Evolutionary conservation across 495 filamentous ascomycete genomes (phyloP).

Genomic region (Xylaria cubensis): DNA sequence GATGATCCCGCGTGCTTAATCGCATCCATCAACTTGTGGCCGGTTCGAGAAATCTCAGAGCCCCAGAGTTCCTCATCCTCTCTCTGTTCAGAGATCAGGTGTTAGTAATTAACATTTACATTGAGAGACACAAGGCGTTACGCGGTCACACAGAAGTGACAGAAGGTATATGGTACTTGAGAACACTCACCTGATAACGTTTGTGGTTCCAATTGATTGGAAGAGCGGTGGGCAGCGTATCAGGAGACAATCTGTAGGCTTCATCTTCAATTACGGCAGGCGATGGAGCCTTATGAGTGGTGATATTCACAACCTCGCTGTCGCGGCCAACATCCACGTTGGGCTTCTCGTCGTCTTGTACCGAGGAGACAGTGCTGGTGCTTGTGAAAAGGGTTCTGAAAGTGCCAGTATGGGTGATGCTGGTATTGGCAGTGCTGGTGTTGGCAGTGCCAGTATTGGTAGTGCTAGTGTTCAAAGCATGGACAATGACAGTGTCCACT

Average conservation of each 20-base stretch:
- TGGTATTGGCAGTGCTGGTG: conserved; percentile 7
- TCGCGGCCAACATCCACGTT: neutral
- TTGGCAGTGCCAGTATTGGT: neutral
- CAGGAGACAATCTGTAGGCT: conserved; percentile 7
- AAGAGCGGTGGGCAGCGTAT: conserved; percentile 41
- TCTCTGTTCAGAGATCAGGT: conserved; percentile 56
- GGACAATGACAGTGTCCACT: neutral
- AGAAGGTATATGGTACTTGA: neutral
- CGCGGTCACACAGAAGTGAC: neutral
- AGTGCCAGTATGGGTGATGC: neutral
- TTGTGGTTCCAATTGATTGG: conserved; percentile 71
- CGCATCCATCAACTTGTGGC: conserved; percentile 56
- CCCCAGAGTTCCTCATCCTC: conserved; percentile 89
- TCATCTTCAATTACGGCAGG: neutral
- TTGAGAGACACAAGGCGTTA: neutral
- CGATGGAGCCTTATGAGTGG: neutral
- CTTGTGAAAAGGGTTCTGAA: neutral
- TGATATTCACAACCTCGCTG: neutral
- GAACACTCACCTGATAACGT: conserved; percentile 54
- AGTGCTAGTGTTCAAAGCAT: conserved; percentile 2
- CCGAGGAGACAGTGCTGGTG: neutral
- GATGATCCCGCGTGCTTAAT: conserved; percentile 59
- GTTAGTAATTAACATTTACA: neutral
- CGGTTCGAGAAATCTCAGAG: conserved; percentile 45
- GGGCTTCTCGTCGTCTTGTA: neutral